Evolutionary conservation across 495 filamentous ascomycete genomes (phyloP), one percentile per base, ranked within the genome.

Genomic region (Extremus antarcticus): DNA sequence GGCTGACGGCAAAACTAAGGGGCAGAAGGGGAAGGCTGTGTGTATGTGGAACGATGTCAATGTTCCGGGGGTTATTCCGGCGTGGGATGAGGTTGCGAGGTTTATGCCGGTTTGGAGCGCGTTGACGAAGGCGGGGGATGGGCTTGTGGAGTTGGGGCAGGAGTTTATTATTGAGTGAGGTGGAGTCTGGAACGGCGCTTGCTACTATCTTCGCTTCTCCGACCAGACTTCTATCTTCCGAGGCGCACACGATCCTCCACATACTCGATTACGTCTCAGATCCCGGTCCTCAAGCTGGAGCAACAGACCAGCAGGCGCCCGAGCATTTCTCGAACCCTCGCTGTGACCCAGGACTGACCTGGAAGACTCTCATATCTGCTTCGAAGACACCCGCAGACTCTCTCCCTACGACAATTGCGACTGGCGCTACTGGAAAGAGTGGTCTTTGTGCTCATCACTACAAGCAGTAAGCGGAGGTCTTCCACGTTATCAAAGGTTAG

Each of bases 1-100:
- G 83, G 48, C 63, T 9, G 56, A 68, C 25, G 74, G 74, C 8
- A 60, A 57, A 22, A 69, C 65, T 29, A 58, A 68, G 39, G 76
- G 76, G 7, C 65, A 91, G 47, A 77, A 79, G 56, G 90, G 90
- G 0, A 74, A 72, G 45, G 80, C 90, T 2, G 76, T 85, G 10
- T 97, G 91, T 73, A 68, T 87, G 16, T 98, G 92, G 92, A 87
- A 82, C 60, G 92, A 97, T 71, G 81, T 78, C 25, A 95, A 94
- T 59, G 73, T 70, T 11, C 64, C 66, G 10, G 84, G 82, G 2
- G 70, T 74, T 8, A 91, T 98, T 48, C 89, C 92, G 0, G 92
- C 92, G 15, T 76, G 92, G 29, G 87, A 92, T 60, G 92, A 98
- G 70, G 78, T 84, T 19, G 71, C 75, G 51, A 76, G 81, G 67